A percentile compares a stretch with the other conserved stretches of the same genome.
These are phyloP conservation scores for Cladophialophora psammophila DNA, from an alignment of 2,329 filamentous ascomycete species.

Conservation along the genomic window DNA sequence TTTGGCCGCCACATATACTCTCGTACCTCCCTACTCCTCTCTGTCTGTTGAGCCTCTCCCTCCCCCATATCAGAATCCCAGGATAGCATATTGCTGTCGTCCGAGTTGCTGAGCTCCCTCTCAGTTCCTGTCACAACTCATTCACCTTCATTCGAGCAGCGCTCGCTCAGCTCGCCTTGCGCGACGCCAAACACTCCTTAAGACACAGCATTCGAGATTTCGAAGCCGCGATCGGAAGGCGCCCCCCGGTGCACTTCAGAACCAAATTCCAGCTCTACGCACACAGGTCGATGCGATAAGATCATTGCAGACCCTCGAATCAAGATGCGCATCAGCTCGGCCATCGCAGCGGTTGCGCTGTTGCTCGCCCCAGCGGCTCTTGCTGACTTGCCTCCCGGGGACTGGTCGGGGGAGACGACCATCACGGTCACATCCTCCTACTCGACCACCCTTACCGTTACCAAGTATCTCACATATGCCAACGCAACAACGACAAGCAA, in stretches of 20 bases:
- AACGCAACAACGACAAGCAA: conserved; percentile 30
- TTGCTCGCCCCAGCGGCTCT: conserved; percentile 25
- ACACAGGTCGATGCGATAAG: conserved; percentile 11
- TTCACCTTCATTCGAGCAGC: conserved; percentile 1
- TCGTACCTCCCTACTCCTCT: conserved; percentile 17
- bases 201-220: not conserved
- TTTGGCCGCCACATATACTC: conserved; percentile 35
- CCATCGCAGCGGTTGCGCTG: conserved; percentile 29
- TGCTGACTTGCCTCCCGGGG: conserved; percentile 23
- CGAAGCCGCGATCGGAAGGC: not conserved
- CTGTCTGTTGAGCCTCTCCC: conserved; percentile 38
- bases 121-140: conserved; percentile 29
- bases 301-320: not conserved
- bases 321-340: conserved; percentile 36
- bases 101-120: conserved; percentile 38
- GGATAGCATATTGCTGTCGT: conserved; percentile 36
- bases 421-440: conserved; percentile 32
- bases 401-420: conserved; percentile 29
- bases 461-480: conserved; percentile 34
- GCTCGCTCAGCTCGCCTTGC: conserved; percentile 29
- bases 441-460: conserved; percentile 36
- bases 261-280: not conserved
- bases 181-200: conserved; percentile 20
- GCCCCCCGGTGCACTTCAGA: not conserved
- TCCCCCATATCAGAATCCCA: conserved; percentile 19